Evolutionary conservation across 1,284 basidiomycete species (phyloP).

Genomic region (Trichosporon inkin): DNA sequence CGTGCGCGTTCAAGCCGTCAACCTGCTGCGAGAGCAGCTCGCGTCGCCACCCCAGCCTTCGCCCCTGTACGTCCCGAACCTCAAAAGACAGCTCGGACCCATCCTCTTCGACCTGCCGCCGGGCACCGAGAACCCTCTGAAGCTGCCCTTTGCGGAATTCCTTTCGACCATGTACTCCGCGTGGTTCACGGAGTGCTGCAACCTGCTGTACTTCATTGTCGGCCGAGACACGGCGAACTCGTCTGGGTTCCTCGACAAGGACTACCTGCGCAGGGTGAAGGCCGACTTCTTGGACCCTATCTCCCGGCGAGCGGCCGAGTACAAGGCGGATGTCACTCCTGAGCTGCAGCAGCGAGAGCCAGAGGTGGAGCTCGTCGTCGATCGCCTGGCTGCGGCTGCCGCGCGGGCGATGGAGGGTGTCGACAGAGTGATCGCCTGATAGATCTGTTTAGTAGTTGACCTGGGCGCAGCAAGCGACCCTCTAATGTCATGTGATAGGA

Average conservation of each 20-base stretch:
- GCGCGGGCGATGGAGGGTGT: conserved; percentile 12
- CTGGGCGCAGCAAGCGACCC: background rate
- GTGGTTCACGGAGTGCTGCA: conserved; percentile 34
- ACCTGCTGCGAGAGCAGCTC: conserved; percentile 33
- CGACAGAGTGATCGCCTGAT: conserved; percentile 6
- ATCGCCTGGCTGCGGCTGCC: conserved; percentile 16
- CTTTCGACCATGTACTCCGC: conserved; percentile 26
- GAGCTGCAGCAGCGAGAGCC: conserved; percentile 7
- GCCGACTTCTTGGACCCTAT: conserved; percentile 55
- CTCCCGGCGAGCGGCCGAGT: conserved; percentile 74
- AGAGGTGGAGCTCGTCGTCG: conserved; percentile 13
- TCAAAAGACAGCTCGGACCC: conserved; percentile 21
- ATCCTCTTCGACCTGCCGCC: conserved; percentile 26
- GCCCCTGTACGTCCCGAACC: conserved; percentile 14
- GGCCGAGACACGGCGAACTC: conserved; percentile 16
- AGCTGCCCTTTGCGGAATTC: conserved; percentile 19
- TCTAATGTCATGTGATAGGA: background rate
- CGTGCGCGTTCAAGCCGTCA: conserved; percentile 33
- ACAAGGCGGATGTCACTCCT: background rate
- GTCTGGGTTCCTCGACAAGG: conserved; percentile 29
- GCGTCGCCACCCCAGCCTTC: conserved; percentile 13
- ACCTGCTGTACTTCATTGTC: conserved; percentile 22
- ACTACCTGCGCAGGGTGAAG: conserved; percentile 34
- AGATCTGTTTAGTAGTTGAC: background rate
- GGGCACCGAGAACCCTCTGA: conserved; percentile 15